These are phyloP conservation scores for Saturnispora zaruensis DNA, from an alignment of 805 yeast genomes.

Conservation along the genomic window DNA sequence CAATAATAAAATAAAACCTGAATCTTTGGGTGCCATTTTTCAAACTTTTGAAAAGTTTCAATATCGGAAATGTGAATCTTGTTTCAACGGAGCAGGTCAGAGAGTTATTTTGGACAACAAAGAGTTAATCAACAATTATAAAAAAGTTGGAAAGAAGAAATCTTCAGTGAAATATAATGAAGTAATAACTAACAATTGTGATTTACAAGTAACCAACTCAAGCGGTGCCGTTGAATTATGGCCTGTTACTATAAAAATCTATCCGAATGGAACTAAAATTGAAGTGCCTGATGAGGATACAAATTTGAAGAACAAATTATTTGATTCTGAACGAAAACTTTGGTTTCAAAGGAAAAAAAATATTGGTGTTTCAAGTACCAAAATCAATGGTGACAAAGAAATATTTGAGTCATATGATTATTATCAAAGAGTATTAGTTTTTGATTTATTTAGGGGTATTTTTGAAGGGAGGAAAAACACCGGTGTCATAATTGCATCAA, in stretches of 20 bases:
- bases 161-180: background rate
- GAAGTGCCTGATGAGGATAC: constrained; percentile 1
- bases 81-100: background rate
- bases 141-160: background rate
- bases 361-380: constrained; percentile 1
- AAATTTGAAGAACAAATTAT: constrained; percentile 2
- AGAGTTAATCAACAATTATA: background rate
- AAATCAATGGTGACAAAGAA: background rate
- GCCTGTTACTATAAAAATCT: constrained; percentile 10
- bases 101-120: constrained; percentile 3
- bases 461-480: constrained; percentile 5
- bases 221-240: constrained; percentile 5
- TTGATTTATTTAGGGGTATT: constrained; percentile 12
- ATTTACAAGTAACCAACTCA: background rate
- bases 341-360: constrained; percentile 6
- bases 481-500: constrained; percentile 6
- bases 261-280: constrained; percentile 12
- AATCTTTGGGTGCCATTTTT: background rate
- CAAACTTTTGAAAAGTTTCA: background rate
- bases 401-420: constrained; percentile 7
- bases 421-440: constrained; percentile 7
- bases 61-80: background rate
- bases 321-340: constrained; percentile 6
- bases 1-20: background rate
- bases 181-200: constrained; percentile 4